A percentile compares a stretch with the other conserved stretches of the same genome.
phyloP scores from a whole-genome alignment of 306 rosid species.

The Canavalia ensiformis region DNA sequence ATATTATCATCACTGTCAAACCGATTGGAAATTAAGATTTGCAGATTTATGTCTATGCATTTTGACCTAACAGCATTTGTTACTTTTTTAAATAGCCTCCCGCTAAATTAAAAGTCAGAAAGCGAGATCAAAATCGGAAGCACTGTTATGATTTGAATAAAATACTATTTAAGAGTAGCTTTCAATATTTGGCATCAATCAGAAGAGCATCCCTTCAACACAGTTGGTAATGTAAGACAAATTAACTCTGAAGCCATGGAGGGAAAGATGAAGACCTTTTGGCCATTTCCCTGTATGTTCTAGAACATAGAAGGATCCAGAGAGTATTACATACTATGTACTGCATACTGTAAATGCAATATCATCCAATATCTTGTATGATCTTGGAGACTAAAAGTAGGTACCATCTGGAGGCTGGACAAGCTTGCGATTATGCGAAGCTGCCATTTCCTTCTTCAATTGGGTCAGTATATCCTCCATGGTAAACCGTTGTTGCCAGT shows the following conservation, averaged over 20 bases:
- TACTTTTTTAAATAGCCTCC: too few species aligned
- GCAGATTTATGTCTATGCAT: too few species aligned
- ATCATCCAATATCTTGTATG: conserved; percentile 55
- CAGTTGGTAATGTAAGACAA: conserved; percentile 60
- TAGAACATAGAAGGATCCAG: conserved; percentile 69
- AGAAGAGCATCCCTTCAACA: conserved; percentile 70
- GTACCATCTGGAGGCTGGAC: conserved; percentile 99
- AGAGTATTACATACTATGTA: conserved; percentile 77
- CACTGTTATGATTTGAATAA: conserved; percentile 34
- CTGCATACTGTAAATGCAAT: conserved; percentile 73
- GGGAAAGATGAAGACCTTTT: conserved; percentile 56
- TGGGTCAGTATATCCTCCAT: conserved; percentile 99
- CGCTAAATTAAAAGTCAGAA: too few species aligned
- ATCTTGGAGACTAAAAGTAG: conserved; percentile 77
- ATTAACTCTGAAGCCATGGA: conserved; percentile 64
- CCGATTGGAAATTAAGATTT: too few species aligned
- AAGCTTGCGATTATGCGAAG: conserved; percentile 95
- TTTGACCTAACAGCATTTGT: too few species aligned
- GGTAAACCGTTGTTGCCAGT: conserved; percentile 96
- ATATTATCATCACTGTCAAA: too few species aligned
- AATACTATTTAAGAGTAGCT: conserved; percentile 55
- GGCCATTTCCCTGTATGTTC: conserved; percentile 68
- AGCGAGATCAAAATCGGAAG: conserved; percentile 4
- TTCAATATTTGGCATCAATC: conserved; percentile 64
- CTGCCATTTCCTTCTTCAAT: conserved; percentile 99